Evolutionary conservation across 164 flowering plant species (phyloP).

Genomic region (Kingdonia uniflora): DNA sequence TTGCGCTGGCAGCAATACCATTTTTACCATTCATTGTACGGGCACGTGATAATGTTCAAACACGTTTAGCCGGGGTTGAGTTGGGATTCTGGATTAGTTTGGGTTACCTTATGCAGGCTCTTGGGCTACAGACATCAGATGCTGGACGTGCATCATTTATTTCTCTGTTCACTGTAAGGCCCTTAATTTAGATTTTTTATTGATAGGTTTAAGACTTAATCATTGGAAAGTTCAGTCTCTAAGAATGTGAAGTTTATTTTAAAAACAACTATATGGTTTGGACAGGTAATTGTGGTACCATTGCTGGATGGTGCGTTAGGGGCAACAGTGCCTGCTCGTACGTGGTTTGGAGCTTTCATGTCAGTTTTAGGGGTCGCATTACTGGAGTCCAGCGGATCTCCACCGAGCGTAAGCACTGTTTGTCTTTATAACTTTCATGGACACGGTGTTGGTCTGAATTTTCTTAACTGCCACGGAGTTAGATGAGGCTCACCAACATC

Average conservation of each 20-base stretch:
- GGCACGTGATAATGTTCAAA: conserved; percentile 39
- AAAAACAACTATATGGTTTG: conserved; percentile 11
- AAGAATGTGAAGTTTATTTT: too few relatives aligned
- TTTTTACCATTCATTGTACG: conserved; percentile 55
- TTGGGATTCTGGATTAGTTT: conserved; percentile 87
- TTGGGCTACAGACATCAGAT: conserved; percentile 76
- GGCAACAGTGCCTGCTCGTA: conserved; percentile 48
- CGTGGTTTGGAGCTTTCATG: conserved; percentile 79
- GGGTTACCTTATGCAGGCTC: conserved; percentile 72
- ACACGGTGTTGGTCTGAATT: too few relatives aligned
- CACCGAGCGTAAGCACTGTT: conserved; percentile 59
- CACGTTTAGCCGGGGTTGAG: conserved; percentile 66
- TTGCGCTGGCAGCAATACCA: conserved; percentile 58
- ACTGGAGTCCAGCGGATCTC: conserved; percentile 91
- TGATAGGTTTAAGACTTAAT: background rate
- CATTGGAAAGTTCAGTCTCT: background rate
- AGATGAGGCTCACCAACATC: too few relatives aligned
- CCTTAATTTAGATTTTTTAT: background rate
- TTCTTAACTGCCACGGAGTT: too few relatives aligned
- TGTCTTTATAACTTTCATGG: conserved; percentile 1
- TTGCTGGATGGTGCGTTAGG: conserved; percentile 78
- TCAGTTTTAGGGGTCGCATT: conserved; percentile 58
- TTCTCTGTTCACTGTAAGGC: conserved; percentile 63
- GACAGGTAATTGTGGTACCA: conserved; percentile 72
- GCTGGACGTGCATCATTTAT: conserved; percentile 90